Conservation (phyloP, 2,329 filamentous ascomycete genomes). For the Sporothrix pallida region DNA sequence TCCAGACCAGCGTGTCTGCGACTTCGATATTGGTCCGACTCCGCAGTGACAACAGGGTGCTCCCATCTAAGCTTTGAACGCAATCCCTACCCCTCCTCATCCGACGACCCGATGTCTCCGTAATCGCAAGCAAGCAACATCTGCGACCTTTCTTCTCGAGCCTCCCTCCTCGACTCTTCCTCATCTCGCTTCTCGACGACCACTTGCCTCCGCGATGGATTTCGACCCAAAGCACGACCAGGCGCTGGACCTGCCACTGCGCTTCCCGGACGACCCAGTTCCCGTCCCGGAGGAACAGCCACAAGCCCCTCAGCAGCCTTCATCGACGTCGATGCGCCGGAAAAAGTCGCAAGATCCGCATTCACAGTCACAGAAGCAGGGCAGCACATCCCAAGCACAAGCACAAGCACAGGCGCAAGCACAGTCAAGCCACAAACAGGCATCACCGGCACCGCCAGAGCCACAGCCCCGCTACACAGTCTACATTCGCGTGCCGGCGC, state of each 20-base stretch:
- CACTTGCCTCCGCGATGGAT: constrained; percentile 30
- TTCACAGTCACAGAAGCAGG: constrained; percentile 19
- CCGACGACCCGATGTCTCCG: constrained; percentile 6
- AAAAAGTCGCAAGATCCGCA: constrained; percentile 20
- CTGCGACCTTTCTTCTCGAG: not conserved
- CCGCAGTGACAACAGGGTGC: too few species aligned
- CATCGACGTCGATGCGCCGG: constrained; percentile 5
- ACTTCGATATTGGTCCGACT: too few species aligned
- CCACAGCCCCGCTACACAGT: constrained; percentile 63
- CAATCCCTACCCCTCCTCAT: not conserved
- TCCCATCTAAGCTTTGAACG: too few species aligned
- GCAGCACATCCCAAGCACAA: not conserved
- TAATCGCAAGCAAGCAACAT: constrained; percentile 5
- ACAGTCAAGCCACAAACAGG: not conserved
- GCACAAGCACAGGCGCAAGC: not conserved
- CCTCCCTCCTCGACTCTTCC: not conserved
- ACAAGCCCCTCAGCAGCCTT: not conserved
- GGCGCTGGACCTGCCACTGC: constrained; percentile 36
- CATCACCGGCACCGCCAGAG: constrained; percentile 51
- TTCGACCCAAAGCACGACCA: constrained; percentile 36
- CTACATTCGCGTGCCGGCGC: constrained; percentile 88
- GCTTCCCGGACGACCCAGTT: constrained; percentile 35
- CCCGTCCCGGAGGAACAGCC: not conserved
- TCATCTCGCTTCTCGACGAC: not conserved
- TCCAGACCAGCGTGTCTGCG: not conserved